Conservation (phyloP, 129 eudicot genomes). For the Sambucus nigra region DNA sequence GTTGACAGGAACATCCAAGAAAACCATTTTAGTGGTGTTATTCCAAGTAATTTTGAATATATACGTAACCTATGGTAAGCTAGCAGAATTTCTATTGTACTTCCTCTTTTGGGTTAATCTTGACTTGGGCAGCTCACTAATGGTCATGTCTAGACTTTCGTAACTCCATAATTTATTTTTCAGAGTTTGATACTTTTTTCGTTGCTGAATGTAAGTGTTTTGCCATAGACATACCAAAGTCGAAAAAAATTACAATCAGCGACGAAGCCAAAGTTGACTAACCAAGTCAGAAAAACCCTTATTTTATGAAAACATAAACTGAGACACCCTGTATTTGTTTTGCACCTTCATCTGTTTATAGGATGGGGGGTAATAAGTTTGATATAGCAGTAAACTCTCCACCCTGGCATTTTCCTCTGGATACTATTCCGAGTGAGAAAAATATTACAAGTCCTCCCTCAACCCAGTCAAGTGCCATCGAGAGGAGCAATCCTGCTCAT, state of each 20-base stretch:
- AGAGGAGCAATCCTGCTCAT: slow-evolving; percentile 37
- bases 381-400: slow-evolving; percentile 44
- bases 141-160: too few relatives aligned
- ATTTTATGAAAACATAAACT: too few relatives aligned
- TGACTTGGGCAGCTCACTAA: too few relatives aligned
- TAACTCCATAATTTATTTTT: too few relatives aligned
- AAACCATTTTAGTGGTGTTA: slow-evolving; percentile 87
- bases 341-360: slow-evolving; percentile 10
- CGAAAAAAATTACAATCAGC: too few relatives aligned
- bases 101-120: not conserved
- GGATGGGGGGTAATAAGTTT: slow-evolving; percentile 81
- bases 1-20: slow-evolving; percentile 78
- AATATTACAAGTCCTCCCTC: slow-evolving; percentile 62
- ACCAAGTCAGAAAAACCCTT: too few relatives aligned
- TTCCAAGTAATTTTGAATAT: slow-evolving; percentile 66
- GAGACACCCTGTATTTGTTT: too few relatives aligned
- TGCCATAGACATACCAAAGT: too few relatives aligned
- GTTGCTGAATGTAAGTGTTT: too few relatives aligned
- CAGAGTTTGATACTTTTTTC: too few relatives aligned
- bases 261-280: too few relatives aligned
- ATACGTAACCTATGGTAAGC: slow-evolving; percentile 64
- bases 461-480: slow-evolving; percentile 60
- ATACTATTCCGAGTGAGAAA: slow-evolving; percentile 27
- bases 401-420: slow-evolving; percentile 72
- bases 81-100: not conserved